phyloP scores from a whole-genome alignment of 192 early-diverging fungal genomes.

The Spinellus fusiger region DNA sequence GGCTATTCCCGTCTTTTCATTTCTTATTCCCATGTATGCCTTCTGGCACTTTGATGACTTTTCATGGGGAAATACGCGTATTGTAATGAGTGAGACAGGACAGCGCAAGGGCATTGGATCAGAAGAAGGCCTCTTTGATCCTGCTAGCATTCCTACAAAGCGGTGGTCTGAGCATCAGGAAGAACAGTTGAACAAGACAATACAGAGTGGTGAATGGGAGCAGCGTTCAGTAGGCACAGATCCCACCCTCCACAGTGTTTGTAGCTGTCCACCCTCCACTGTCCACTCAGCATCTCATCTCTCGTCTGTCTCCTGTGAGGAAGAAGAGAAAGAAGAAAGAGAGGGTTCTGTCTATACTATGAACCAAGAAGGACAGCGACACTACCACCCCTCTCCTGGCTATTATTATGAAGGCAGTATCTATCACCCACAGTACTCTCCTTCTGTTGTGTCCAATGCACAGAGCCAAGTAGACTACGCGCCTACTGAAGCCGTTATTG shows the following conservation, averaged over 20 bases:
- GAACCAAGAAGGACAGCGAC: background rate
- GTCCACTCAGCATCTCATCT: slow-evolving; percentile 14
- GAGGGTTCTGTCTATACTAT: background rate
- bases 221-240: background rate
- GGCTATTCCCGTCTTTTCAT: slow-evolving; percentile 83
- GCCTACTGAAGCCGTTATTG: slow-evolving; percentile 73
- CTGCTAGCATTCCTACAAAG: slow-evolving; percentile 53
- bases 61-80: slow-evolving; percentile 94
- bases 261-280: background rate
- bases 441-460: background rate
- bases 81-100: slow-evolving; percentile 64
- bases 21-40: slow-evolving; percentile 76
- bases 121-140: slow-evolving; percentile 62
- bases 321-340: slow-evolving; percentile 48
- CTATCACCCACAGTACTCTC: background rate
- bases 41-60: slow-evolving; percentile 99
- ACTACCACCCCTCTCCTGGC: background rate
- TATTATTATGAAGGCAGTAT: slow-evolving; percentile 2
- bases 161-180: slow-evolving; percentile 67
- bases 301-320: slow-evolving; percentile 53
- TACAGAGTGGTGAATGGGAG: background rate
- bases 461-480: background rate
- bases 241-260: slow-evolving; percentile 3
- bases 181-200: slow-evolving; percentile 27
- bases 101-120: slow-evolving; percentile 9